phyloP scores from a whole-genome alignment of 495 filamentous ascomycete species.

The Xylaria castorea region DNA sequence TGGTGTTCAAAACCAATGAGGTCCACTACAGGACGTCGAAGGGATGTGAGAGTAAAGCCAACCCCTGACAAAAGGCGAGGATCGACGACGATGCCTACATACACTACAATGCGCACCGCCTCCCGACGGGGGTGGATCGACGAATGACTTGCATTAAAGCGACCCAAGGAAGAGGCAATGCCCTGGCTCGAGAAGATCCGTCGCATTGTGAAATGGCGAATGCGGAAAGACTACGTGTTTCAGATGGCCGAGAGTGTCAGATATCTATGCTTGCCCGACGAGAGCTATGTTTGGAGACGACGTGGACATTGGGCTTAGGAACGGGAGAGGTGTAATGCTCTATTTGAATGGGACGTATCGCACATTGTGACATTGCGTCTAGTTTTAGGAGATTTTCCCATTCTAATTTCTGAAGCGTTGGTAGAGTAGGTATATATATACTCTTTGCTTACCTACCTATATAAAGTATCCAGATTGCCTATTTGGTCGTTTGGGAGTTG shows the following conservation, averaged over 20 bases:
- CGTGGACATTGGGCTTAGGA: not conserved
- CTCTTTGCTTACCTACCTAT: not conserved
- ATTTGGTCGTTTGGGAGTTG: not conserved
- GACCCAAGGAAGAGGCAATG: not conserved
- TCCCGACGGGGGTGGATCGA: not conserved
- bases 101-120: conserved; percentile 25
- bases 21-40: conserved; percentile 11
- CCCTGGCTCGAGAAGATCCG: conserved; percentile 1
- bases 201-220: conserved; percentile 14
- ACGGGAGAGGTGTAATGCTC: not conserved
- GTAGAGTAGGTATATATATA: too few species aligned
- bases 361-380: conserved; percentile 6
- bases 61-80: conserved; percentile 10
- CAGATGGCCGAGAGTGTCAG: conserved; percentile 4
- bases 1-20: conserved; percentile 1
- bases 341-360: conserved; percentile 17
- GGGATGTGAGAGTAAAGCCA: conserved; percentile 22
- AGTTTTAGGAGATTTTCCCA: not conserved
- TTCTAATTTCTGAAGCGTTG: not conserved
- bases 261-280: not conserved
- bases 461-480: not conserved
- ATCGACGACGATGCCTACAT: conserved; percentile 18
- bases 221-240: conserved; percentile 25
- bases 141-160: conserved; percentile 19
- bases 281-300: conserved; percentile 16